Evolutionary conservation across 305 asterid genomes (phyloP).

Genomic region (Fraxinus angustifolia): DNA sequence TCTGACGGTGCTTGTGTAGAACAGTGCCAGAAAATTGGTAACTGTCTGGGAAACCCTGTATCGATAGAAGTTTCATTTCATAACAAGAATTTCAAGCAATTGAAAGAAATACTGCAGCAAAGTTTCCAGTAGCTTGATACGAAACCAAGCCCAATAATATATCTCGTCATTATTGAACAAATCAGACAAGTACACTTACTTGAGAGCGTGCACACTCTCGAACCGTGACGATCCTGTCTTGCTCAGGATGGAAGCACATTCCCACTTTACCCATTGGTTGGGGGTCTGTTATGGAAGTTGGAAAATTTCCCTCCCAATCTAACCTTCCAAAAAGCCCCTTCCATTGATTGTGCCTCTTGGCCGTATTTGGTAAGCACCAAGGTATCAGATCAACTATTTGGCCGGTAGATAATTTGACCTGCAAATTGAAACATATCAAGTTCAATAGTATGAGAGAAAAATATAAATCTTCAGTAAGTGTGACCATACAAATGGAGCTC

Average conservation of each 20-base stretch:
- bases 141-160: not conserved
- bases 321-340: slow-evolving; percentile 54
- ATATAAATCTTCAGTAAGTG: not conserved
- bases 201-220: slow-evolving; percentile 85
- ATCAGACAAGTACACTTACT: slow-evolving; percentile 33
- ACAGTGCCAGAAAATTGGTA: slow-evolving; percentile 42
- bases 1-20: slow-evolving; percentile 44
- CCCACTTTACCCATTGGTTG: slow-evolving; percentile 63
- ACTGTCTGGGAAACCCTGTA: slow-evolving; percentile 50
- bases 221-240: slow-evolving; percentile 66
- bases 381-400: slow-evolving; percentile 54
- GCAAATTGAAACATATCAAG: slow-evolving; percentile 11
- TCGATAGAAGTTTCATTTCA: not conserved
- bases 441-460: not conserved
- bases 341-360: slow-evolving; percentile 62
- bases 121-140: not conserved
- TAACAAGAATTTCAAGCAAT: not conserved
- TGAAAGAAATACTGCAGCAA: not conserved
- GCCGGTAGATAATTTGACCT: slow-evolving; percentile 46
- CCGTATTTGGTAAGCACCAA: slow-evolving; percentile 54
- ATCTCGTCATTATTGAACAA: not conserved
- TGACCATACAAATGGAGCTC: not conserved
- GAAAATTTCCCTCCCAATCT: slow-evolving; percentile 57
- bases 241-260: slow-evolving; percentile 64
- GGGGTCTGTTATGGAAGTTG: slow-evolving; percentile 54